Conservation (phyloP, 2,329 filamentous ascomycete genomes). For the Hyphodiscus sp. region DNA sequence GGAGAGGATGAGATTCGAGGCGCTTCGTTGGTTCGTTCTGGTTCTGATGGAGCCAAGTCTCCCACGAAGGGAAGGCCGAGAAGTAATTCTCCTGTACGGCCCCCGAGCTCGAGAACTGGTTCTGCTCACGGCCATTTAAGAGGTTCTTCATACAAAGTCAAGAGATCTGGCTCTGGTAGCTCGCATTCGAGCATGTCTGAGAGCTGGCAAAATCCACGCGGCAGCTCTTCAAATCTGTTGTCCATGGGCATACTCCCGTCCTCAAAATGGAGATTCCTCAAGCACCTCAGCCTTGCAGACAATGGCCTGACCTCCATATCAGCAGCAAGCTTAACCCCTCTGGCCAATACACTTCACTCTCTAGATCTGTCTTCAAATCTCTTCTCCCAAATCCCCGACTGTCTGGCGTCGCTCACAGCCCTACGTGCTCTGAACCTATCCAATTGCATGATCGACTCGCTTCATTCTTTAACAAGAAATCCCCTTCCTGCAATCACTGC, state of each 20-base stretch:
- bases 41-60: conserved; percentile 27
- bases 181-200: conserved; percentile 75
- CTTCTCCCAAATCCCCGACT: conserved; percentile 91
- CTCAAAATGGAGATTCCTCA: conserved; percentile 91
- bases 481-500: conserved; percentile 90
- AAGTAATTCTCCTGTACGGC: conserved; percentile 77
- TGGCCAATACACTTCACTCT: conserved; percentile 84
- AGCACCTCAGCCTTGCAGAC: conserved; percentile 85
- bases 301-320: conserved; percentile 81
- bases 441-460: conserved; percentile 94
- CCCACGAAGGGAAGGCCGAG: conserved; percentile 44
- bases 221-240: conserved; percentile 74
- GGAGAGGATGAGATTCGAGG: conserved; percentile 20
- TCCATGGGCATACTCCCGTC: conserved; percentile 66
- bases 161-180: conserved; percentile 84
- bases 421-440: conserved; percentile 91
- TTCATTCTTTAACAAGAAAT: conserved; percentile 79
- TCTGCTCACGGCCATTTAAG: conserved; percentile 52
- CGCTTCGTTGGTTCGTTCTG: conserved; percentile 23
- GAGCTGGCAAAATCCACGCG: conserved; percentile 54
- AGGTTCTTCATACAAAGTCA: conserved; percentile 61
- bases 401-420: conserved; percentile 74
- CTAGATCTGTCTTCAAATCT: conserved; percentile 89
- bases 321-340: conserved; percentile 66
- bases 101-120: conserved; percentile 65